Base-by-base conservation (phyloP, 495 filamentous ascomycete genomes). In the Patellaria atrata region DNA sequence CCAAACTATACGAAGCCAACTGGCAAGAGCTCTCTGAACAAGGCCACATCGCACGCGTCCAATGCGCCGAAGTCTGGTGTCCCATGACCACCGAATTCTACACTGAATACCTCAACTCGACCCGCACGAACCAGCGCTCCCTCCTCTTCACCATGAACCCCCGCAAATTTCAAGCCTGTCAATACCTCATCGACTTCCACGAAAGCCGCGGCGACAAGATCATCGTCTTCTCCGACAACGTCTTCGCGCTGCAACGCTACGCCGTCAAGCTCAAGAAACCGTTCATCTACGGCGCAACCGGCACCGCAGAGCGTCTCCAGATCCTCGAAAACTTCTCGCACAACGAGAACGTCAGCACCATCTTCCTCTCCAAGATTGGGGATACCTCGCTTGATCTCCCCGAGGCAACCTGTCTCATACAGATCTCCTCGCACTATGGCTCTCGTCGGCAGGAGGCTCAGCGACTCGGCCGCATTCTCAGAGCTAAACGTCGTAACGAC, bases 1-100 rank as follows among this genome's bases (percentile, higher is more conserved):
- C 89, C 3, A 97, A 97, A 51, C 67, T 97, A 1, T 97, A 93
- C 57, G 89, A 97, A 54, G 89, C 89, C 17, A 97, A 97, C 55
- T 97, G 89, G 89, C 94, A 96, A 81, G 87, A 97, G 55, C 71
- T 97, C 26, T 85, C 86, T 0, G 81, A 94, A 39, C 82, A 94
- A 56, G 89, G 89, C 10, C 89, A 96, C 53, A 97, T 97, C 51
- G 89, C 89, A 26, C 83, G 82, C 46, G 89, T 97, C 1, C 89
- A 97, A 49, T 97, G 89, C 57, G 89, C 89, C 28, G 89, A 97
- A 53, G 89, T 97, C 18, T 97, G 89, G 89, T 97, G 89, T 54
- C 87, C 86, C 6, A 97, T 97, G 89, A 92, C 89, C 0, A 83
- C 84, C 4, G 89, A 97, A 50, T 97, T 97, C 60, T 94, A 96